Percentiles rank a stretch among this genome's conserved stretches.
These are phyloP conservation scores for Suillus subaureus DNA, from an alignment of 768 basidiomycete species.

Conservation along the genomic window DNA sequence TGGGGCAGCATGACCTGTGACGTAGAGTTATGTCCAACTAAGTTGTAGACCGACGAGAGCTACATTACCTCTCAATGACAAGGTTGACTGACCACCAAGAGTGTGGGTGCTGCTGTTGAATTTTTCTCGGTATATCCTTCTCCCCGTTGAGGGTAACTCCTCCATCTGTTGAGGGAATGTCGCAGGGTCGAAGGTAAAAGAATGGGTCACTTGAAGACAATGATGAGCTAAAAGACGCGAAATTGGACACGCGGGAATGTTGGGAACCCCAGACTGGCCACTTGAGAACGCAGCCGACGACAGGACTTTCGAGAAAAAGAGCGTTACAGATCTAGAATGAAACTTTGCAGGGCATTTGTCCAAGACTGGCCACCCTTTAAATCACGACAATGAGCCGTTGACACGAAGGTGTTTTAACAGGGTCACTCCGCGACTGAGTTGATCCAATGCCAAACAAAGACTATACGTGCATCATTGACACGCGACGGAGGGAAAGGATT, in stretches of 20 bases:
- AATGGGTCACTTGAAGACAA: not conserved
- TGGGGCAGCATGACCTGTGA: slow-evolving; percentile 11
- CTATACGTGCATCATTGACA: not conserved
- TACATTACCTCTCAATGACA: slow-evolving; percentile 25
- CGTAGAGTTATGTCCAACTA: not conserved
- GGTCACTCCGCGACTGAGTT: not conserved
- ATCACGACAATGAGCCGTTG: slow-evolving; percentile 3
- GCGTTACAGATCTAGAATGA: not conserved
- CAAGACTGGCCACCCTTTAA: not conserved
- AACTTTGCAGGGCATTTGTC: not conserved
- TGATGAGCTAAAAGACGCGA: not conserved
- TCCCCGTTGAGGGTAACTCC: slow-evolving; percentile 18
- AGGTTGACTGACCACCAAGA: slow-evolving; percentile 16
- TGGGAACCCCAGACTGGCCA: not conserved
- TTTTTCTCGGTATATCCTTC: slow-evolving; percentile 17
- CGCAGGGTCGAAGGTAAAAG: not conserved
- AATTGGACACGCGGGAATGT: not conserved
- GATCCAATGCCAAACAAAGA: slow-evolving; percentile 1
- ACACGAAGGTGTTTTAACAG: slow-evolving; percentile 1
- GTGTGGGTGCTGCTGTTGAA: slow-evolving; percentile 19
- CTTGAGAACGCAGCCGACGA: not conserved
- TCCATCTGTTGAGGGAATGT: slow-evolving; percentile 27
- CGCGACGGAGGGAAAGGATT: not conserved
- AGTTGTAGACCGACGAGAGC: slow-evolving; percentile 11
- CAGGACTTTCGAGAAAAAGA: not conserved